These are phyloP conservation scores for Collybia sordida DNA, from an alignment of 768 basidiomycete species.

Conservation along the genomic window DNA sequence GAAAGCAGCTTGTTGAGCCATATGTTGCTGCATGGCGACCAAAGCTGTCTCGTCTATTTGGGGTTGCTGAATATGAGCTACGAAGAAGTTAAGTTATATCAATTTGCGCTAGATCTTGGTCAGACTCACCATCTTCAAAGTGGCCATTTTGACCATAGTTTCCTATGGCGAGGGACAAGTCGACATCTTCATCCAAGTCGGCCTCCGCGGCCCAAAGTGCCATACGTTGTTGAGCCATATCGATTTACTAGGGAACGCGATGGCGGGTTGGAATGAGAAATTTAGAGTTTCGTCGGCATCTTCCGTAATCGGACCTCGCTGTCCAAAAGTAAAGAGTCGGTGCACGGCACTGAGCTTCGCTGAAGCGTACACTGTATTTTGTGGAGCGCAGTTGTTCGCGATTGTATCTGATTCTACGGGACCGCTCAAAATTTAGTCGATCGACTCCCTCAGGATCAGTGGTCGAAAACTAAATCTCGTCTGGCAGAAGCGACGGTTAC, in stretches of 20 bases:
- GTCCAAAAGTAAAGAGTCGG: too few relatives aligned
- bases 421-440: too few relatives aligned
- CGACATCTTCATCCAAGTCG: slow-evolving; percentile 81
- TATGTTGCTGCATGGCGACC: slow-evolving; percentile 76
- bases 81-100: slow-evolving; percentile 19
- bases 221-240: slow-evolving; percentile 66
- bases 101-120: background rate
- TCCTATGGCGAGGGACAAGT: slow-evolving; percentile 66
- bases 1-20: slow-evolving; percentile 81
- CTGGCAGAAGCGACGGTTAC: too few relatives aligned
- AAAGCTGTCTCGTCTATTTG: slow-evolving; percentile 72
- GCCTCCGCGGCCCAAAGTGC: slow-evolving; percentile 76
- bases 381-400: too few relatives aligned
- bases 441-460: too few relatives aligned
- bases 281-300: slow-evolving; percentile 33
- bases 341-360: too few relatives aligned
- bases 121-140: slow-evolving; percentile 61
- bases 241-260: slow-evolving; percentile 11
- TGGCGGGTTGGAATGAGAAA: slow-evolving; percentile 23
- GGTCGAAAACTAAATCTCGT: too few relatives aligned
- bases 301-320: slow-evolving; percentile 18
- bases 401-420: too few relatives aligned
- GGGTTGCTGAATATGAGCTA: slow-evolving; percentile 51
- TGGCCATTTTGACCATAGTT: slow-evolving; percentile 67
- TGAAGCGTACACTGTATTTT: too few relatives aligned